A percentile compares a stretch with the other conserved stretches of the same genome.
Evolutionary conservation across 768 basidiomycete species (phyloP).

Genomic region (Hericium erinaceus): DNA sequence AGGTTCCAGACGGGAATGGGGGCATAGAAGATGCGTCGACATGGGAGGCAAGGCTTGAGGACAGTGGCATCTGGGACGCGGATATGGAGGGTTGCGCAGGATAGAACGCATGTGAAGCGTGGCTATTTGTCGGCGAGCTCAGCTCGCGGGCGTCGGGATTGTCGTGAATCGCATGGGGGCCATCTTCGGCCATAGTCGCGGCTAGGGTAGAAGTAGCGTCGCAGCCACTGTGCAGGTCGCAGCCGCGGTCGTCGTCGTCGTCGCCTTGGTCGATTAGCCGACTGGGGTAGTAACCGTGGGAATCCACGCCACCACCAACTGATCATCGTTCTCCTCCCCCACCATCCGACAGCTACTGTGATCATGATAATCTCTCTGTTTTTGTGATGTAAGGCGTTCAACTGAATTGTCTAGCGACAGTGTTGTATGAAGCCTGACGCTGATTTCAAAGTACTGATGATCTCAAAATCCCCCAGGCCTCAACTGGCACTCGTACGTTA

Average conservation of each 20-base stretch:
- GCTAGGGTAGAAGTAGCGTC: not conserved
- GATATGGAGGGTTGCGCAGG: not conserved
- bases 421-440: no score
- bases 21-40: slow-evolving; percentile 3
- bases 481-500: no score
- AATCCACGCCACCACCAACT: no score
- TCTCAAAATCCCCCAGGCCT: no score
- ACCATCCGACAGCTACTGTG: no score
- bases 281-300: not conserved
- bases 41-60: slow-evolving; percentile 7
- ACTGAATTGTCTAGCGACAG: no score
- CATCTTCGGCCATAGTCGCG: slow-evolving; percentile 4
- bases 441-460: no score
- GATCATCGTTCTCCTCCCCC: no score
- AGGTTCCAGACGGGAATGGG: slow-evolving; percentile 9
- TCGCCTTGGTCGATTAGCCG: not conserved
- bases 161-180: not conserved
- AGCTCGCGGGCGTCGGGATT: slow-evolving; percentile 7
- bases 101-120: slow-evolving; percentile 3
- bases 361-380: no score
- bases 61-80: slow-evolving; percentile 2
- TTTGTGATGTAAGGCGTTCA: no score
- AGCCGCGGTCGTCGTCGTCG: slow-evolving; percentile 3
- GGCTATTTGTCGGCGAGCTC: slow-evolving; percentile 6
- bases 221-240: not conserved